Base-by-base conservation (phyloP, 768 basidiomycete species). In the Stropharia rugosoannulata region DNA sequence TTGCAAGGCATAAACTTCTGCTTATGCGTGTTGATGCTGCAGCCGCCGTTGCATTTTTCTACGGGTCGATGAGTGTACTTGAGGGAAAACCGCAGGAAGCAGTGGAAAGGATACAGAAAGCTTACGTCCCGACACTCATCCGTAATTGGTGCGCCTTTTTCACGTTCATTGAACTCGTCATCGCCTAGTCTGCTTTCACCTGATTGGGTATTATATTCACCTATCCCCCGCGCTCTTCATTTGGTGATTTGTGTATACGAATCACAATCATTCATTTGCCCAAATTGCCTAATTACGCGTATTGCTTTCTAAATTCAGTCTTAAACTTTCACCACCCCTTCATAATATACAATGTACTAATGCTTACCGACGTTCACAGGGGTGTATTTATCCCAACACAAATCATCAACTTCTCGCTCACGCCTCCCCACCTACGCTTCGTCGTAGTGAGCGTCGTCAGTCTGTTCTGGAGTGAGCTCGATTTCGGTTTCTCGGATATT, bases 361-460 rank as follows among this genome's bases (percentile, higher is more conserved):
- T 10, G 29, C 7, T 32, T 8, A 2, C 13, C 13, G 32, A 10
- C 10, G 3, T 29, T 5, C 35, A 38, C 42, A 86, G 87, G 90
- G 77, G 73, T 3, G 87, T 92, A 5, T 92, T 85, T 67, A 76
- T 86, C 32, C 91, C 91, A 0, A 81, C 89, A 0, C 91, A 94
- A 67, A 64, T 86, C 52, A 75, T 91, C 74, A 94, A 94, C 70
- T 94, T 93, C 63, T 73, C 83, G 8, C 18, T 93, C 32, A 81
- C 92, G 1, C 92, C 92, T 1, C 84, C 80, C 4, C 91, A 93
- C 61, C 70, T 92, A 36, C 84, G 91, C 37, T 86, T 93, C 51
- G 78, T 87, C 16, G 75, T 87, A 16, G 83, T 94, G 19, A 81
- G 90, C 62, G 80, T 88, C 10, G 89, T 93, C 49, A 87, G 86